phyloP scores from a whole-genome alignment of 208 protist species.

The Blechomonas ayalai region DNA sequence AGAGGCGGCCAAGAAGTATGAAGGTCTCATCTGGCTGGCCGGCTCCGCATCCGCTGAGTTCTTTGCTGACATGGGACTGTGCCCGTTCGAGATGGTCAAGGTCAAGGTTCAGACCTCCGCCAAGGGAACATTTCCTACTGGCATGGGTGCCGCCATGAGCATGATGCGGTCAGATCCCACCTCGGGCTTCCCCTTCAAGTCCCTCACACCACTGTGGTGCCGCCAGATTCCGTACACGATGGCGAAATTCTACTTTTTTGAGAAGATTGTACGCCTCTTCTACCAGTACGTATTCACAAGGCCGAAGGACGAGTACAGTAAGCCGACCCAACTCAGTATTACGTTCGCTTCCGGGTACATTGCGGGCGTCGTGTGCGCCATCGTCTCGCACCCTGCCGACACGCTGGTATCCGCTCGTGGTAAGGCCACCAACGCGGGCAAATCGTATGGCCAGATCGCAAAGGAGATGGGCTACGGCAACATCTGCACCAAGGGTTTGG shows the following conservation, averaged over 20 bases:
- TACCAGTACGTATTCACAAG: slow-evolving; percentile 88
- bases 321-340: slow-evolving; percentile 80
- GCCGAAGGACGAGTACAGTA: slow-evolving; percentile 85
- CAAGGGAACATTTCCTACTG: slow-evolving; percentile 73
- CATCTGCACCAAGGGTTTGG: slow-evolving; percentile 87
- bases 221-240: slow-evolving; percentile 96
- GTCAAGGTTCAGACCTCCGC: slow-evolving; percentile 90
- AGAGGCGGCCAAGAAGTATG: slow-evolving; percentile 64
- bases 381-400: slow-evolving; percentile 96
- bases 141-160: slow-evolving; percentile 49
- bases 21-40: slow-evolving; percentile 81
- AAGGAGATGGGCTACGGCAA: slow-evolving; percentile 80
- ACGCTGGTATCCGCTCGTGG: slow-evolving; percentile 89
- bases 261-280: slow-evolving; percentile 75
- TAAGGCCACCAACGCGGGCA: slow-evolving; percentile 79
- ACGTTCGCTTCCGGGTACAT: slow-evolving; percentile 93
- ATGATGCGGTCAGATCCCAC: slow-evolving; percentile 61
- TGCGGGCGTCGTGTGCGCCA: slow-evolving; percentile 92
- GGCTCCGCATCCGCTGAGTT: slow-evolving; percentile 94
- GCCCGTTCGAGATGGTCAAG: slow-evolving; percentile 93
- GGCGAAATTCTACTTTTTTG: slow-evolving; percentile 93
- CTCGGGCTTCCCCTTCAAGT: slow-evolving; percentile 86
- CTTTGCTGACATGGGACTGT: slow-evolving; percentile 94
- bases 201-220: slow-evolving; percentile 86
- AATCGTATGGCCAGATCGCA: slow-evolving; percentile 73